Evolutionary conservation across 306 rosid species (phyloP), one percentile per base, ranked within the genome.

Genomic region (Phaseolus lunatus): DNA sequence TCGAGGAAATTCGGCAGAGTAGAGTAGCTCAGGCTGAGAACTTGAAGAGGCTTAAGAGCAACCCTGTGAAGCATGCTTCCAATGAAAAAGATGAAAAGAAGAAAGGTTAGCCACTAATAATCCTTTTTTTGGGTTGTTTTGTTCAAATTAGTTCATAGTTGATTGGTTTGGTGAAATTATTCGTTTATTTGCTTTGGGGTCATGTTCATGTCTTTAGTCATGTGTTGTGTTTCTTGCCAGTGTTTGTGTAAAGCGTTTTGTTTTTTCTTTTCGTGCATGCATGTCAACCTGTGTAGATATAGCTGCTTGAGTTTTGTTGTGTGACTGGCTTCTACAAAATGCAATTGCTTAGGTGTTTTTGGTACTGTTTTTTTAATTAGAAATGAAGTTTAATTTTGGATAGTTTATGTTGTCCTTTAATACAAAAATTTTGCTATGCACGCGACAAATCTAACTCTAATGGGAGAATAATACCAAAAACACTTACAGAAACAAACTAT

Each of bases 1-100:
- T 95, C 24, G 91, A 90, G 22, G 97, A 92, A 87, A 70, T 94
- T 44, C 89, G 26, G 69, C 73, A 82, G 86, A 88, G 85, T 76
- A 82, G 62, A 69, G 69, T 72, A 78, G 89, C 89, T 0, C 92
- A 87, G 75, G 87, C 79, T 70, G 84, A 81, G 9, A 88, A 92
- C 80, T 29, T 90, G 72, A 64, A 70, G 74, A 88, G 75, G 85
- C 91, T 92, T 75, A 85, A 87, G 72, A 69, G 77, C 53, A 79
- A 78, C 20, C 72, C 87, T 57, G 59, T 56, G 1, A 69, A 62
- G 12, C 63, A 81, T 18, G 70, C 24, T n/a, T 50, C 82, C 50
- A 77, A 68, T 41, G 71, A 52, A 67, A 68, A 20, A 35, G 82
- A 43, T 19, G 59, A 7, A n/a, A 76, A 76, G n/a, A 69, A 76